These are phyloP conservation scores for Sporothrix dimorphospora DNA, from an alignment of 2,329 filamentous ascomycete genomes.

Conservation along the genomic window DNA sequence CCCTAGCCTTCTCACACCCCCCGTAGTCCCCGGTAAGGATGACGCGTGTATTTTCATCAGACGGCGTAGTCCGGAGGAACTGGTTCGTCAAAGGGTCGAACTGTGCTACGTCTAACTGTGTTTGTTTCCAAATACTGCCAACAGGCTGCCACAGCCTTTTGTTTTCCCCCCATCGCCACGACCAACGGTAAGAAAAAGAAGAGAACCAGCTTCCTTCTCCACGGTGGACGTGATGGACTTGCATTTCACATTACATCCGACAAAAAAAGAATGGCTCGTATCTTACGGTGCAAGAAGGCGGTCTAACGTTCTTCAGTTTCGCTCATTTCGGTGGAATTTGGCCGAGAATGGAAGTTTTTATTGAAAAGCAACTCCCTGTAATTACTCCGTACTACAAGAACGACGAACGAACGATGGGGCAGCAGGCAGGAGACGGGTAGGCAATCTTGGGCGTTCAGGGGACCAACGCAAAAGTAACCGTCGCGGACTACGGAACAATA, in stretches of 20 bases:
- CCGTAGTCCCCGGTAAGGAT: no score
- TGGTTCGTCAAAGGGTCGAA: no score
- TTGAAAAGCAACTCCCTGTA: background rate
- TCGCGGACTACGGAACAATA: slow-evolving; percentile 1
- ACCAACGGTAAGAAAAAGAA: background rate
- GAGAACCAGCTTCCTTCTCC: background rate
- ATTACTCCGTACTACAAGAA: no score
- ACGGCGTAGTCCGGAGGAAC: background rate
- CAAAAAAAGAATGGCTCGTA: background rate
- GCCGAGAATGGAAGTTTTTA: background rate
- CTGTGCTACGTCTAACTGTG: no score
- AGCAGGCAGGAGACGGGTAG: no score
- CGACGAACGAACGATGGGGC: no score
- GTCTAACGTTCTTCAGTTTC: slow-evolving; percentile 1
- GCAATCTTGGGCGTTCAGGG: background rate
- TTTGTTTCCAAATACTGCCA: background rate
- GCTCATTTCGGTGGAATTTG: slow-evolving; percentile 4
- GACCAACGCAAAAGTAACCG: background rate
- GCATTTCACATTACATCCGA: background rate
- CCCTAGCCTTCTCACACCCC: background rate
- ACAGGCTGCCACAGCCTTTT: background rate
- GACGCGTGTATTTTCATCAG: background rate
- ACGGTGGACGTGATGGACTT: background rate
- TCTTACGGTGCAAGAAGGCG: background rate
- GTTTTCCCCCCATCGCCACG: background rate